Evolutionary conservation across 306 rosid species (phyloP).

Genomic region (Ormosia semicastrata): DNA sequence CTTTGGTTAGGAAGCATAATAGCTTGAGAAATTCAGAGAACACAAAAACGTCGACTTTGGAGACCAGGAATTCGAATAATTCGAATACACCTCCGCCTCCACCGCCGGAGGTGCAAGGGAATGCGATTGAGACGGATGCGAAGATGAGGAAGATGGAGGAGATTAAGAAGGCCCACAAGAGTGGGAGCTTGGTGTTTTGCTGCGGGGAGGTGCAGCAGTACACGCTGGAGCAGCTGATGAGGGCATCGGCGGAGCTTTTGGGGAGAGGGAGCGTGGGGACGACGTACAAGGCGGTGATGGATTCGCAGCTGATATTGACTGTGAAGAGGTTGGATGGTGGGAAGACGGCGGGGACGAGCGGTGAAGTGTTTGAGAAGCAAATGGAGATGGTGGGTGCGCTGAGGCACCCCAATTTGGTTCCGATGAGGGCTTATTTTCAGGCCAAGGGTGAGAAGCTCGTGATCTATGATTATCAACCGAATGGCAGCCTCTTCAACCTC

Average conservation of each 20-base stretch:
- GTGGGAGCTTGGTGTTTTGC: slow-evolving; percentile 69
- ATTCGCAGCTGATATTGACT: slow-evolving; percentile 57
- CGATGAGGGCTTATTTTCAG: slow-evolving; percentile 81
- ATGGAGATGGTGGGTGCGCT: slow-evolving; percentile 70
- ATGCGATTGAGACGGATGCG: neutral
- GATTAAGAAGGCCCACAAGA: slow-evolving; percentile 36
- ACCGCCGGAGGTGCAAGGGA: too few species aligned
- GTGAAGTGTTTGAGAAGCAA: slow-evolving; percentile 60
- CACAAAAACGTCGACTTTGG: slow-evolving; percentile 6
- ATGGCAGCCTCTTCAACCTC: slow-evolving; percentile 87
- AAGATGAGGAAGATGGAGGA: slow-evolving; percentile 42
- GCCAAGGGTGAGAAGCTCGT: slow-evolving; percentile 86
- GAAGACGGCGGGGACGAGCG: slow-evolving; percentile 47
- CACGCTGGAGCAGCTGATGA: slow-evolving; percentile 79
- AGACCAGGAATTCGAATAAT: too few species aligned
- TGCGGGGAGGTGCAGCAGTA: slow-evolving; percentile 62
- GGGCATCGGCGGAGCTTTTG: slow-evolving; percentile 87
- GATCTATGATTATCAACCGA: slow-evolving; percentile 79
- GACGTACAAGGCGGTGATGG: slow-evolving; percentile 87
- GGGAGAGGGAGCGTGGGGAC: slow-evolving; percentile 85
- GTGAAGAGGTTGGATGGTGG: slow-evolving; percentile 85
- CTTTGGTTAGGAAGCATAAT: slow-evolving; percentile 33
- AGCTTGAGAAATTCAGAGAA: neutral
- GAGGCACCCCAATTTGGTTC: slow-evolving; percentile 82
- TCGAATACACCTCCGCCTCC: too few species aligned